Evolutionary conservation across 208 protist genomes (phyloP), one percentile per base, ranked within the genome.

Genomic region (Leishmania tarentolae): DNA sequence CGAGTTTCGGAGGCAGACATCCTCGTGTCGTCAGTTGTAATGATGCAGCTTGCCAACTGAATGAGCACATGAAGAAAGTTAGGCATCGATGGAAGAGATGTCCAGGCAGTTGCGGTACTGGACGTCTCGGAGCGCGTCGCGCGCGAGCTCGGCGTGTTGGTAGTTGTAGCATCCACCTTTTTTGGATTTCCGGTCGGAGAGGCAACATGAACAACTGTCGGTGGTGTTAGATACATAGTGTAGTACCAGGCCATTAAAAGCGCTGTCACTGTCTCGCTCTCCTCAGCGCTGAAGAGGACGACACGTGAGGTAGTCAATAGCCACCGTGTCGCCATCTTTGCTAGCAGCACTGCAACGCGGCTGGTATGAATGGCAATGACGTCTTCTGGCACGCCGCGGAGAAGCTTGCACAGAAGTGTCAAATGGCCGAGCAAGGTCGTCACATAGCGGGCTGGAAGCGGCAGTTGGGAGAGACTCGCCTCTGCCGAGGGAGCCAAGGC

Each of bases 241-340:
- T 90, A 63, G 75, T 87, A 96, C 92, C 89, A 93, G 31, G 89
- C 76, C 56, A 82, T 90, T 15, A 96, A 82, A 40, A 95, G 83
- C 44, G 79, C 72, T 53, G 82, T 87, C 40, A 90, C 81, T 19
- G 89, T 31, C 68, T 88, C 86, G 53, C 83, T 83, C 77, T 75
- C 85, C 13, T 79, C 87, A 2, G 57, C 76, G 59, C 3, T 44
- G 74, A 86, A 82, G 28, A 76, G 42, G 44, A 37, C 78, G 42
- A 70, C 56, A 28, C 82, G 82, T 37, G 78, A 80, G 35, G 78
- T 69, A 3, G 53, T 76, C 24, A 86, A 70, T 42, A 86, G 78
- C 82, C 82, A 86, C 24, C 68, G 78, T 66, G 53, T 72, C 68
- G 78, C 65, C 78, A 86, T 86, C 37, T 35, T 24, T 63, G 69